Evolutionary conservation across 768 basidiomycete species (phyloP), one percentile per base, ranked within the genome.

Genomic region (Suillus paluster): DNA sequence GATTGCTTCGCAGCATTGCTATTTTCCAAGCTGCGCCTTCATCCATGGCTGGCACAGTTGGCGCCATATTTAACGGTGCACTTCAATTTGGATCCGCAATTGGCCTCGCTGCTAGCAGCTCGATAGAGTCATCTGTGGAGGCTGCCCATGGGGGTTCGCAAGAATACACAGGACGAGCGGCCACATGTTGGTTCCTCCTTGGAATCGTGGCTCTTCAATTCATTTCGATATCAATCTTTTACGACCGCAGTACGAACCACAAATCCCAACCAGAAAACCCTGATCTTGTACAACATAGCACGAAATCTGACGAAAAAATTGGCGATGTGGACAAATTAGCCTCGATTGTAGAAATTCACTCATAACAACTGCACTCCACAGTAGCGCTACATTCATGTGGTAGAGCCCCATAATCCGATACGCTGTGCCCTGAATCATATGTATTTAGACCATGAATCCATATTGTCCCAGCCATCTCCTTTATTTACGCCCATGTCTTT

Each of bases 1-100:
- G 60, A 44, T 36, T 27, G 3, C 55, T 58, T 50, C n/a, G 1
- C 60, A 85, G 82, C 65, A 81, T 86, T 46, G 82, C 83, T 12
- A 77, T 85, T 46, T 80, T 86, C 71, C 78, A 76, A 60, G 77
- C 77, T 46, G 79, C 77, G 8, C 84, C 84, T 4, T 60, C 80
- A 10, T 74, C 76, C 23, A 79, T 83, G 67, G 77, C 83, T 5
- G 85, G 86, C 42, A 82, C 80, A 5, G 78, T 84, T 15, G 83
- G 83, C n/a, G 86, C 85, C 17, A 80, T 86, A 42, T 84, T 84
- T 75, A 84, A 83, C 62, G 78, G 79, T 33, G 80, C 83, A 15
- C 77, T 85, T 1, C 82, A 86, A 68, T 72, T 83, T 61, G 83
- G 84, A 38, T 78, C 78, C 11, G 85, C 86, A 7, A 73, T 83